Conservation (phyloP, 2,329 filamentous ascomycete genomes). For the Aspergillus sp. region DNA sequence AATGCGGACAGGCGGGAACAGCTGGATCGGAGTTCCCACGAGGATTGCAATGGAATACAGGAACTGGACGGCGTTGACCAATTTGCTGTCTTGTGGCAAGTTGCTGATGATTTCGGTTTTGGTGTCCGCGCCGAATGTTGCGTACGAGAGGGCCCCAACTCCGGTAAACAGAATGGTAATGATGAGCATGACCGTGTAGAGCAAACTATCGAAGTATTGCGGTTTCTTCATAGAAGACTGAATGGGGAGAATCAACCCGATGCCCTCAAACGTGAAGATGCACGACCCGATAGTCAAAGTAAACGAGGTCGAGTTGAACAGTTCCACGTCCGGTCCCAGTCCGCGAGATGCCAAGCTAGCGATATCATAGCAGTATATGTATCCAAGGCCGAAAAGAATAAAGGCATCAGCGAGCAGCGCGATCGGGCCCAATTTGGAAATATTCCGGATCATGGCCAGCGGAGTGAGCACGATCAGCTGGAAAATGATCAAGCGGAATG, state of each 20-base stretch:
- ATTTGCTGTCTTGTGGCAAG: conserved; percentile 84
- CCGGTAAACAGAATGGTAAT: conserved; percentile 85
- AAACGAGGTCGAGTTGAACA: conserved; percentile 88
- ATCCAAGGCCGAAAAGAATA: conserved; percentile 84
- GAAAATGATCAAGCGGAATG: conserved; percentile 65
- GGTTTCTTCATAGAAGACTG: conserved; percentile 93
- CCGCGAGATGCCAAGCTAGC: conserved; percentile 69
- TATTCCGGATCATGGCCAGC: conserved; percentile 87
- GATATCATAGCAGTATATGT: conserved; percentile 92
- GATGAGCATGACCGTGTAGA: conserved; percentile 86
- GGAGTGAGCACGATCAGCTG: conserved; percentile 93
- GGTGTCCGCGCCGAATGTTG: conserved; percentile 87
- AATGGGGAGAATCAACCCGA: conserved; percentile 93
- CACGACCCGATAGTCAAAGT: conserved; percentile 95
- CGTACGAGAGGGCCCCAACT: conserved; percentile 90
- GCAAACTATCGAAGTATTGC: conserved; percentile 80
- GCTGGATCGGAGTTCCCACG: conserved; percentile 86
- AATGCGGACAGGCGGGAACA: conserved; percentile 95
- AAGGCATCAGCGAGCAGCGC: conserved; percentile 89
- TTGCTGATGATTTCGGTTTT: conserved; percentile 95
- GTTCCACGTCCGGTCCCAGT: conserved; percentile 76
- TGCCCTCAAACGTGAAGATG: conserved; percentile 97
- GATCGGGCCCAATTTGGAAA: conserved; percentile 91
- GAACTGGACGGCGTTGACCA: conserved; percentile 93
- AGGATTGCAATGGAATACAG: conserved; percentile 91